Evolutionary conservation across 2,329 filamentous ascomycete species (phyloP).

Genomic region (Arthrobotrys conoides): DNA sequence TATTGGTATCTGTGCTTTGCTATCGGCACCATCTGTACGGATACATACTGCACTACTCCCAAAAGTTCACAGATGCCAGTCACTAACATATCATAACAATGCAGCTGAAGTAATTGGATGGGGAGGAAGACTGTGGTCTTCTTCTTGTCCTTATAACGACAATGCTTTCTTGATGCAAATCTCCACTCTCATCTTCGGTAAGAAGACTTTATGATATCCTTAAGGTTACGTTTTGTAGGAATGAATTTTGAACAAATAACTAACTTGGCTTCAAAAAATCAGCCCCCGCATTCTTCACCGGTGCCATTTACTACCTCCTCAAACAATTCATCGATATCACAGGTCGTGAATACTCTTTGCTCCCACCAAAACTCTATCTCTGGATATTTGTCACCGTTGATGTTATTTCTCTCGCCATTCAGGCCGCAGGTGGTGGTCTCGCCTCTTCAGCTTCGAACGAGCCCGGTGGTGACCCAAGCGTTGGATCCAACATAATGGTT

Average conservation of each 20-base stretch:
- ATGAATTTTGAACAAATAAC: slow-evolving; percentile 24
- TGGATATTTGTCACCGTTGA: slow-evolving; percentile 72
- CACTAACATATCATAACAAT: neutral
- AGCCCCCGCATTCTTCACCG: slow-evolving; percentile 71
- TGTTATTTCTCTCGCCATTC: slow-evolving; percentile 72
- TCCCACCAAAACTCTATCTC: slow-evolving; percentile 69
- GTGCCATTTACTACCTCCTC: slow-evolving; percentile 71
- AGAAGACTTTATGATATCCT: neutral
- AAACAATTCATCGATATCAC: slow-evolving; percentile 69
- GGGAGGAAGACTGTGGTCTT: slow-evolving; percentile 70
- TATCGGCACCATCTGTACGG: slow-evolving; percentile 52
- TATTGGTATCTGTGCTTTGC: slow-evolving; percentile 59
- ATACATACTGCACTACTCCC: no score
- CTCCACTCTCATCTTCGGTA: slow-evolving; percentile 68
- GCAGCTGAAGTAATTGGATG: slow-evolving; percentile 70
- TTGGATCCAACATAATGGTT: slow-evolving; percentile 70
- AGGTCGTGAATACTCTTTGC: slow-evolving; percentile 68
- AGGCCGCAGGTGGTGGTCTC: slow-evolving; percentile 73
- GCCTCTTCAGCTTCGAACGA: slow-evolving; percentile 69
- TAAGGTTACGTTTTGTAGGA: no score
- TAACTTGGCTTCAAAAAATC: neutral
- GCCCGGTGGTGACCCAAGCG: slow-evolving; percentile 69
- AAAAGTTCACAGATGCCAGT: neutral
- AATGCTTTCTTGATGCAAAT: slow-evolving; percentile 71
- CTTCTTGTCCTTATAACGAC: slow-evolving; percentile 70